Percentiles rank a stretch among this genome's conserved stretches.
Evolutionary conservation across 345 rosid genomes (phyloP).

Genomic region (Cardamine occulta): DNA sequence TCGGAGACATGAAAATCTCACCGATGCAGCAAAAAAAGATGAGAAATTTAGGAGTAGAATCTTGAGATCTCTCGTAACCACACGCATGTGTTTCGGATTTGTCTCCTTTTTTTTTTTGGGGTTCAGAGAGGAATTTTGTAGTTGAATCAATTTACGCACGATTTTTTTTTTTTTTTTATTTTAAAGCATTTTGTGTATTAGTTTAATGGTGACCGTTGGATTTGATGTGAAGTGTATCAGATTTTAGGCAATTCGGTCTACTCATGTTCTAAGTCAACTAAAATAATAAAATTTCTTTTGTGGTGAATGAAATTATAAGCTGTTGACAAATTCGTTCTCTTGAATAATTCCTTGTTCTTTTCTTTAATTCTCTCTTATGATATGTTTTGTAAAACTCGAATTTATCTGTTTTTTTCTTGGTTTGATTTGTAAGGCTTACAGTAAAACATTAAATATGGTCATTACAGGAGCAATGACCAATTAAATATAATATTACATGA

Average conservation of each 20-base stretch:
- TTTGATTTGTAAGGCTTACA: no score
- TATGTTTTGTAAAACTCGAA: no score
- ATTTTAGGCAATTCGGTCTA: constrained; percentile 9
- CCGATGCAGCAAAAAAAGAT: constrained; percentile 18
- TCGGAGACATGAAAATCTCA: constrained; percentile 29
- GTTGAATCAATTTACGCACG: constrained; percentile 34
- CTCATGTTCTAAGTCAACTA: constrained; percentile 12
- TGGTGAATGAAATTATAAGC: constrained; percentile 18
- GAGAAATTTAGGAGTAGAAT: constrained; percentile 11
- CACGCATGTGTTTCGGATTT: constrained; percentile 39
- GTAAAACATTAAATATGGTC: no score
- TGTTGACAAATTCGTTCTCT: neutral
- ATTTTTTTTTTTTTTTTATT: constrained; percentile 3
- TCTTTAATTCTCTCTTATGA: neutral
- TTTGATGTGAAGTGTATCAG: neutral
- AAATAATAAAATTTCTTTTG: neutral
- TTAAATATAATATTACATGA: no score
- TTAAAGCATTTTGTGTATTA: neutral
- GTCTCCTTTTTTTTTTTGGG: constrained; percentile 9
- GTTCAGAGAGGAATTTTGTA: constrained; percentile 32
- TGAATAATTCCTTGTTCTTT: neutral
- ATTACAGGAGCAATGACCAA: no score
- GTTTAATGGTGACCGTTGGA: constrained; percentile 36
- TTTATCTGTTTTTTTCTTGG: no score
- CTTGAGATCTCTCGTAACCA: constrained; percentile 31